These are phyloP conservation scores for Septoria linicola DNA, from an alignment of 2,329 filamentous ascomycete genomes.

Conservation along the genomic window DNA sequence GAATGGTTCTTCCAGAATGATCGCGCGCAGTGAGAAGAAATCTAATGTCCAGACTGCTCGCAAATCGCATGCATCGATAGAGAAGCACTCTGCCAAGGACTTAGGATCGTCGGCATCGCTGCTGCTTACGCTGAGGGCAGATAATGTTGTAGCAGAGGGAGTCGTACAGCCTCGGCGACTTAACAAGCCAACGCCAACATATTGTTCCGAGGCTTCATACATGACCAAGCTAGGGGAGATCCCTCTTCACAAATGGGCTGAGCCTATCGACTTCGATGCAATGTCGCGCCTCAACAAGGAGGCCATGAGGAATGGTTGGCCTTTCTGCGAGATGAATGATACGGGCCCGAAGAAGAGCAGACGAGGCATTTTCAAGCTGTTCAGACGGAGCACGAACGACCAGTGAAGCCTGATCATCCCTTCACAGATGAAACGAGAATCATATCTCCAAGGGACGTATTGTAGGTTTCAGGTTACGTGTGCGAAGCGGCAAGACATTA, in stretches of 20 bases:
- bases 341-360: constrained; percentile 20
- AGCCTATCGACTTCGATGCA: constrained; percentile 45
- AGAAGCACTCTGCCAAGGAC: too few relatives aligned
- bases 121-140: too few relatives aligned
- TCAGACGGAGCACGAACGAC: constrained; percentile 18
- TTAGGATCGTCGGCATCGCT: too few relatives aligned
- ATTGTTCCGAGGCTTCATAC: constrained; percentile 46
- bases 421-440: too few relatives aligned
- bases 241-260: constrained; percentile 46
- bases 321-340: constrained; percentile 12
- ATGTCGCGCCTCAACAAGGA: constrained; percentile 45
- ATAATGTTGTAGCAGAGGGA: too few relatives aligned
- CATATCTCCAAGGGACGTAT: too few relatives aligned
- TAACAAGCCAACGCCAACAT: constrained; percentile 40
- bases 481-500: too few relatives aligned
- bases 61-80: too few relatives aligned
- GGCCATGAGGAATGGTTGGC: constrained; percentile 37
- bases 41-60: background rate
- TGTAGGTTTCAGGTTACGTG: too few relatives aligned
- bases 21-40: constrained; percentile 29
- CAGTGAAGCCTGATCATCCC: too few relatives aligned
- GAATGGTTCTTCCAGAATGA: too few relatives aligned
- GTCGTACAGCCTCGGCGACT: background rate
- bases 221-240: constrained; percentile 52
- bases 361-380: constrained; percentile 24